Percentiles rank a stretch among this genome's conserved stretches.
Conservation (phyloP, 2,329 filamentous ascomycete genomes). For the Rutstroemia sp. region DNA sequence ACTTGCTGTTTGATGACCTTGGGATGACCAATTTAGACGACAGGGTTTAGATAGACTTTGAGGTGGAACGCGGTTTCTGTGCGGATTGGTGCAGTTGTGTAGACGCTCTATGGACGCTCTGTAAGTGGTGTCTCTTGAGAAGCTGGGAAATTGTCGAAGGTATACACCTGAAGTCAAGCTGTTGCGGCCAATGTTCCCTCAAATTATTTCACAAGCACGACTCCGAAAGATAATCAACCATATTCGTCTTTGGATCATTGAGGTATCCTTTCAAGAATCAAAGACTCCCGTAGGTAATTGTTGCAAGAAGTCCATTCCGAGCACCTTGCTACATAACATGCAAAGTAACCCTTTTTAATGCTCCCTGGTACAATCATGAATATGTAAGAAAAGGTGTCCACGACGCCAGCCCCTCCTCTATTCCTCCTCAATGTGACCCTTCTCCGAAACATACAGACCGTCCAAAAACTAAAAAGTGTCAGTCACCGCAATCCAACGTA, state of each 20-base stretch:
- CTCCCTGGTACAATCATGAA: slow-evolving; percentile 20
- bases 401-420: slow-evolving; percentile 17
- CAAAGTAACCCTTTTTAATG: slow-evolving; percentile 23
- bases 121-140: too few relatives aligned
- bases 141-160: too few relatives aligned
- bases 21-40: too few relatives aligned
- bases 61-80: too few relatives aligned
- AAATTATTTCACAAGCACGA: too few relatives aligned
- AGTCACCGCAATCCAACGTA: not conserved
- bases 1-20: too few relatives aligned
- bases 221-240: not conserved
- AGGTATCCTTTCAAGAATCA: slow-evolving; percentile 1
- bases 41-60: too few relatives aligned
- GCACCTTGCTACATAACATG: slow-evolving; percentile 29
- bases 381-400: slow-evolving; percentile 14
- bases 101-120: too few relatives aligned
- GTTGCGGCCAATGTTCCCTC: too few relatives aligned
- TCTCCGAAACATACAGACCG: slow-evolving; percentile 99
- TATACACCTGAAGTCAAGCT: too few relatives aligned
- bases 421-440: slow-evolving; percentile 82
- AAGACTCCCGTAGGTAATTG: slow-evolving; percentile 2
- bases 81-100: too few relatives aligned
- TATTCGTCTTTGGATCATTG: not conserved
- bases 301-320: slow-evolving; percentile 27
- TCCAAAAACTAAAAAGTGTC: slow-evolving; percentile 74